Percentiles rank a stretch among this genome's conserved stretches.
These are phyloP conservation scores for Paraleonurus japonicus DNA, from an alignment of 257 asterid genomes.

Conservation along the genomic window DNA sequence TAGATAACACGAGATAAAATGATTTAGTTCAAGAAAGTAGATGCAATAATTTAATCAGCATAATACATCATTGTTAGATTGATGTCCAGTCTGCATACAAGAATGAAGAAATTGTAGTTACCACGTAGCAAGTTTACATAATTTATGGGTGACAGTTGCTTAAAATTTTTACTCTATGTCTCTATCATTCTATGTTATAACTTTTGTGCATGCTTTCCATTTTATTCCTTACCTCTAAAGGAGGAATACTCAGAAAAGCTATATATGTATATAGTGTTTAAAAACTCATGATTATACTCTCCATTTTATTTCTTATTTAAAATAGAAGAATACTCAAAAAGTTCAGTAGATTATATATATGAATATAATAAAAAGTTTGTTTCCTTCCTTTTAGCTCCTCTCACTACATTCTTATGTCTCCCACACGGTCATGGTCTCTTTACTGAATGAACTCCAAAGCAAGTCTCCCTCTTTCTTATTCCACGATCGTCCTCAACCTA, in stretches of 20 bases:
- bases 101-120: constrained; percentile 10
- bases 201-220: background rate
- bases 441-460: background rate
- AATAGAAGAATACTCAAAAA: background rate
- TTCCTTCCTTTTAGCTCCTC: background rate
- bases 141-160: background rate
- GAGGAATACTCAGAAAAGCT: background rate
- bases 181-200: background rate
- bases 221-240: background rate
- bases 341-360: background rate
- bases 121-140: background rate
- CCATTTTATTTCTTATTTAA: background rate
- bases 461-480: background rate
- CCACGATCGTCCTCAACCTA: background rate
- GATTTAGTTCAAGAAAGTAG: background rate
- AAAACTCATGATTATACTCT: background rate
- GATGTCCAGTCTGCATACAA: constrained; percentile 1
- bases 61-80: background rate
- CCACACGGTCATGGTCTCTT: background rate
- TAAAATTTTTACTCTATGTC: background rate
- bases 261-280: background rate
- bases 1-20: background rate
- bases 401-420: background rate
- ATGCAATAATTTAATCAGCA: background rate
- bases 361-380: background rate